Base-by-base conservation (phyloP, 108 stramenopile genomes). In the Chaetoceros tenuissimus region DNA sequence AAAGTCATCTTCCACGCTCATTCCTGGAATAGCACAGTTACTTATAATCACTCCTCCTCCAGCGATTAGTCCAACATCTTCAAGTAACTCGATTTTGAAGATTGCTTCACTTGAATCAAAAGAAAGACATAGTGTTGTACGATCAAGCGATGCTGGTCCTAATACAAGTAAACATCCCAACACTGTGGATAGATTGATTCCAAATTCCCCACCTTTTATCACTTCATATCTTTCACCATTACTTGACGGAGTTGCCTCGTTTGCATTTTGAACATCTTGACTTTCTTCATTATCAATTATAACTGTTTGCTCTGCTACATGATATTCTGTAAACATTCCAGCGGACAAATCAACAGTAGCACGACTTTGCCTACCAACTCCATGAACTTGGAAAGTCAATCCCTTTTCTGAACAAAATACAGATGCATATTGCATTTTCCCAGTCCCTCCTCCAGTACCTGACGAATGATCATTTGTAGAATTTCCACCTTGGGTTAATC, bases 301-400 rank as follows among this genome's bases (percentile, higher is more conserved):
- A 22, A 75, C 70, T 62, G 60, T 66, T 56, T 75, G 66, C 59
- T 75, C 74, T 1, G 66, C 68, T 2, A 85, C 80, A 34, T 73
- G 65, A 67, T 79, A 85, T 8, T 79, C 71, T 34, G 72, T 57
- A 72, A 81, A 85, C 64, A 81, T 48, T 21, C 66, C 75, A 45
- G 73, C 69, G 19, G 68, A 80, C 60, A 81, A 60, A 46, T 85
- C 84, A 5, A 85, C 75, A 46, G 59, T 64, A 17, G 80, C 80
- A 46, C 81, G 80, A 55, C 58, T 57, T 46, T 81, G 80, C 28
- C 59, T 58, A 24, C 78, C 65, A n/a, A 59, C 40, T 8, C 80
- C 80, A 29, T 77, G 68, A 0, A 77, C 80, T 46, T 85, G 84
- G 66, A 85, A 85, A 7, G 84, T 81, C 0, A 85, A 44, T 18